Evolutionary conservation across 371 early-diverging fungal species (phyloP), one percentile per base, ranked within the genome.

Genomic region (Gilbertella persicaria): DNA sequence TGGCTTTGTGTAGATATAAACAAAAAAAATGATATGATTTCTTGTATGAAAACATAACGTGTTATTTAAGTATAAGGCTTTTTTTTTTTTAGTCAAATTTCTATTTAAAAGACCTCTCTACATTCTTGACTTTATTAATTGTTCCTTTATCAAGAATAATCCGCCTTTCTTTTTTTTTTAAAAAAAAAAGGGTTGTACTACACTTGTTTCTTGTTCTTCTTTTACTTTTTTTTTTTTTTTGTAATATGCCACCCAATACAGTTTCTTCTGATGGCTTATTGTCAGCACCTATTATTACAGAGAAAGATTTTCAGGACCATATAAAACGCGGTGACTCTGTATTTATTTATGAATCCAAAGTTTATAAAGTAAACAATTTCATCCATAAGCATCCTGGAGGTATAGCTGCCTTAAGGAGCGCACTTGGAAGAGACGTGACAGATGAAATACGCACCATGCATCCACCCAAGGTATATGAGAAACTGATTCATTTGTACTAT

Each of bases 301-400:
- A 64, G 33, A 49, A 73, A 36, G 59, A 75, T n/a, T 63, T 80
- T 38, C 66, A 67, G 46, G 64, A 64, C 49, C 65, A 78, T n/a
- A 45, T 80, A 12, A 78, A 78, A 39, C 58, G 66, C 38, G 90
- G 90, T 17, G 87, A 90, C 69, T 69, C 78, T 28, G 71, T 91
- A 45, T 84, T 92, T 39, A 82, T 92, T 19, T 85, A 81, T 52
- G 85, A 90, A 37, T 73, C 75, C 39, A 89, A 91, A 67, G 95
- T 95, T 52, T 93, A 93, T 79, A 87, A 90, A 66, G 80, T 95
- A 30, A 87, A 91, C 60, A 85, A 83, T 40, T 94, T 92, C 75
- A 66, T 87, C 55, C 75, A 78, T 58, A 78, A 81, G 50, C 98
- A 97, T 62, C 98, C 98, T 1, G 98, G 98, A 30, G 98, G 98